Conservation (phyloP, 2,329 filamentous ascomycete genomes). For the Aureobasidium subglaciale region DNA sequence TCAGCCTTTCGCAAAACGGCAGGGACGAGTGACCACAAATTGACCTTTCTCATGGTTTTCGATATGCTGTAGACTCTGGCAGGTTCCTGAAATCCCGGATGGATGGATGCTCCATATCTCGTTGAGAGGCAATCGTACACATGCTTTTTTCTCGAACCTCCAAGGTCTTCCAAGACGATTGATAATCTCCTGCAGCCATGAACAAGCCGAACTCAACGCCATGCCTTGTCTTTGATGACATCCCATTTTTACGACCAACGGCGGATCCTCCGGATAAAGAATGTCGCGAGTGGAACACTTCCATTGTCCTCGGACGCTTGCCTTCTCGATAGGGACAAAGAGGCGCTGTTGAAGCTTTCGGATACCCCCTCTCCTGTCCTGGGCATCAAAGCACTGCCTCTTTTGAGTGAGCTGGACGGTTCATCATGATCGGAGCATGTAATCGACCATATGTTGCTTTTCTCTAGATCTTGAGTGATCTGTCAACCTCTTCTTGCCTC, state of each 20-base stretch:
- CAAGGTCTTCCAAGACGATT: neutral
- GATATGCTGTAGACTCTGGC: neutral
- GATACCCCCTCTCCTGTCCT: neutral
- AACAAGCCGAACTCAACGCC: neutral
- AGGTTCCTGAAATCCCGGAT: neutral
- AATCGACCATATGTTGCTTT: neutral
- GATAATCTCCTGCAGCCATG: neutral
- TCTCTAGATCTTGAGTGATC: neutral
- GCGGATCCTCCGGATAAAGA: conserved; percentile 1
- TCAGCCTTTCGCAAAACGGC: neutral
- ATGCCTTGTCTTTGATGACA: neutral
- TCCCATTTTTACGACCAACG: neutral
- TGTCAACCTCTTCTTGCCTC: too few species aligned
- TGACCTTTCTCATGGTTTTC: neutral
- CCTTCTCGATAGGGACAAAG: neutral
- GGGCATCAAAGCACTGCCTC: neutral
- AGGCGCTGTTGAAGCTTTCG: neutral
- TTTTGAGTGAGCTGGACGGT: neutral
- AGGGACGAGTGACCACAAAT: neutral
- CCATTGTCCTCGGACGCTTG: neutral
- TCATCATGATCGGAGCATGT: neutral
- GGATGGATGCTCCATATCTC: neutral
- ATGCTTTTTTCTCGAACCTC: conserved; percentile 4
- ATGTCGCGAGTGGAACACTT: neutral
- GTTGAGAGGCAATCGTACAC: neutral